These are phyloP conservation scores for Clarireedia hainanense DNA, from an alignment of 2,329 filamentous ascomycete genomes.

Conservation along the genomic window DNA sequence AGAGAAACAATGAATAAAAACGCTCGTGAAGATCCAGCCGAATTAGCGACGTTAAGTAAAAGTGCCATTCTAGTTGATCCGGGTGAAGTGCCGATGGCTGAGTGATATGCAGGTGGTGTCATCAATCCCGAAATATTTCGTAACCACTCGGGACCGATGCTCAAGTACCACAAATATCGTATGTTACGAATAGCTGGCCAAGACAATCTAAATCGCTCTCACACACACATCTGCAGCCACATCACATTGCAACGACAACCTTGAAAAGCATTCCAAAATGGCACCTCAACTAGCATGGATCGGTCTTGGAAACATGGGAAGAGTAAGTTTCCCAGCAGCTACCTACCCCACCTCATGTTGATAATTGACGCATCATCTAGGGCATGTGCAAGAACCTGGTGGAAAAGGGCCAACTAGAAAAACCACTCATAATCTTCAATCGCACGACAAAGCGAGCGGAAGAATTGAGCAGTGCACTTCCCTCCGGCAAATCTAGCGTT, in stretches of 20 bases:
- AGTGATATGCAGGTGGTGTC: too few relatives aligned
- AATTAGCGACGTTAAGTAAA: not conserved
- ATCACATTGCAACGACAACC: not conserved
- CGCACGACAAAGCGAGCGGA: conserved; percentile 60
- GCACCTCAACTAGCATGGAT: conserved; percentile 64
- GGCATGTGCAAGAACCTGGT: conserved; percentile 81
- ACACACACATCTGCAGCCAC: not conserved
- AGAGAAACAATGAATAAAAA: too few relatives aligned
- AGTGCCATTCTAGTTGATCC: not conserved
- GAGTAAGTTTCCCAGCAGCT: conserved; percentile 42
- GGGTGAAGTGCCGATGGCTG: not conserved
- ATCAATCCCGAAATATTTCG: not conserved
- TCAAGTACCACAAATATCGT: too few relatives aligned
- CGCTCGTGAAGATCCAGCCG: not conserved
- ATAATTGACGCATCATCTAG: conserved; percentile 10
- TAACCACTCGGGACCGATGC: not conserved
- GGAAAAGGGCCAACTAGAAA: conserved; percentile 63
- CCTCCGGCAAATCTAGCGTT: conserved; percentile 54
- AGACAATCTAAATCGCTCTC: not conserved
- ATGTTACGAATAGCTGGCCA: too few relatives aligned
- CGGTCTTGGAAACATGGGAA: conserved; percentile 82
- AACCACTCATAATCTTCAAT: conserved; percentile 73
- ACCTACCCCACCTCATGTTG: not conserved
- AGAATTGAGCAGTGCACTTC: conserved; percentile 54
- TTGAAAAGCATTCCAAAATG: conserved; percentile 33